Percentiles rank a stretch among this genome's conserved stretches.
These are phyloP conservation scores for Cucumis variabilis DNA, from an alignment of 331 rosid species.

Conservation along the genomic window DNA sequence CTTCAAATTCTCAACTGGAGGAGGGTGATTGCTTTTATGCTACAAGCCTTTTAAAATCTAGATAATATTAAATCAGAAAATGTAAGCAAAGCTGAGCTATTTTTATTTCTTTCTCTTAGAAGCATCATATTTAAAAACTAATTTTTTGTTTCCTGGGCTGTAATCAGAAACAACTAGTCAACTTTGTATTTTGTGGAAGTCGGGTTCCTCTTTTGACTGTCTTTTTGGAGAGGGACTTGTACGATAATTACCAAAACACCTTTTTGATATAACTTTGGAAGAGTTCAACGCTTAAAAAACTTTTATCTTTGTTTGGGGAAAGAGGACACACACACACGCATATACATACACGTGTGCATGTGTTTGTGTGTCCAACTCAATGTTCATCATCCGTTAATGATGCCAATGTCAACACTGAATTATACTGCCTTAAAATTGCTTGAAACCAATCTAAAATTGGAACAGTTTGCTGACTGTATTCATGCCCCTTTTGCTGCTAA, in stretches of 20 bases:
- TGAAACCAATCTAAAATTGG: background rate
- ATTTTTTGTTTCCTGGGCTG: background rate
- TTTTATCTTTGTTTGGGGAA: background rate
- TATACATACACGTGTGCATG: too few species aligned
- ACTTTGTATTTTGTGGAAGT: background rate
- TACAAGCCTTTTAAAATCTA: background rate
- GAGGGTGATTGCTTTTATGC: background rate
- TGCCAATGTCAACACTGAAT: slow-evolving; percentile 4
- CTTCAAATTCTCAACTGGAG: background rate
- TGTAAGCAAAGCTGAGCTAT: background rate
- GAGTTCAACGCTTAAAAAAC: background rate
- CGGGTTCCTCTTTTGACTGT: background rate
- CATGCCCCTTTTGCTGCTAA: background rate
- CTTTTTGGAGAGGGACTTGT: background rate
- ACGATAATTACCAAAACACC: background rate
- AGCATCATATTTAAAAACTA: background rate
- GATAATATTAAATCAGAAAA: background rate
- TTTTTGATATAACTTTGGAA: background rate
- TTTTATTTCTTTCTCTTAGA: slow-evolving; percentile 4
- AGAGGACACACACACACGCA: background rate
- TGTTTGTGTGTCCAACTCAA: background rate
- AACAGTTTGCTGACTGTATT: background rate
- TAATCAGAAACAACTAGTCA: slow-evolving; percentile 1
- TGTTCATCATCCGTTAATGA: background rate
- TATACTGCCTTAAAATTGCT: background rate